Base-by-base conservation (phyloP, 208 protist genomes). In the Acanthamoeba rhysodes region DNA sequence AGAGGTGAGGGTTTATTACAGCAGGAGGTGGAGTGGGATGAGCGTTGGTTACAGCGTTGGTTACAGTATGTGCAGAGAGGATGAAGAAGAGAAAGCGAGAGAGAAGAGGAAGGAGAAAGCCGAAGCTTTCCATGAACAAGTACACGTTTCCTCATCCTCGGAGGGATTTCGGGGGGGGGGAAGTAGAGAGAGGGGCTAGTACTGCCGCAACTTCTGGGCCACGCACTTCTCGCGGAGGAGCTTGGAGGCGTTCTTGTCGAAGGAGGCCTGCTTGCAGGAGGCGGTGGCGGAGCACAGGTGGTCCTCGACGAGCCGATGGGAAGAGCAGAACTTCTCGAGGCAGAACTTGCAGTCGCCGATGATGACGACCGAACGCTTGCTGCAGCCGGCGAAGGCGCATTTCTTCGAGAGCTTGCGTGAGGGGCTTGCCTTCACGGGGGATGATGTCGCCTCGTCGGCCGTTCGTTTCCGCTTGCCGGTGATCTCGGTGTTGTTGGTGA, bases 271-370 rank as follows among this genome's bases (percentile, higher is more conserved):
- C 53, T 92, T n/a, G 87, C 96, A 97, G 8, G 74, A 62, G 66
- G 84, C 92, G 48, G 97, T 96, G 8, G 55, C 90, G 16, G 94
- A 20, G 93, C 97, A 97, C 16, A 41, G 16, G 95, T 97, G 97
- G 29, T 95, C 94, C 78, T 97, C 97, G 37, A 96, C 95, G 22
- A 97, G 93, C 22, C 97, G 85, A 94, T 97, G 97, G 8, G 62
- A 87, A 20, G 41, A 34, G 87, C 97, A 97, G 74, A 97, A 97
- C 82, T 94, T 95, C 9, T 55, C 45, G 53, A 93, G 37, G 85
- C 97, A 97, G 87, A 95, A 97, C 68, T 96, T 97, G 93, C 97
- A 97, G 84, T 97, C 97, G 24, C 97, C 97, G 59, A 97, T 96
- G 84, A 97, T 96, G 50, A 97, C 85, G 1, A 90, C 96, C 29